phyloP scores from a whole-genome alignment of 176 grass and related monocot species.

The Dactylis glomerata region DNA sequence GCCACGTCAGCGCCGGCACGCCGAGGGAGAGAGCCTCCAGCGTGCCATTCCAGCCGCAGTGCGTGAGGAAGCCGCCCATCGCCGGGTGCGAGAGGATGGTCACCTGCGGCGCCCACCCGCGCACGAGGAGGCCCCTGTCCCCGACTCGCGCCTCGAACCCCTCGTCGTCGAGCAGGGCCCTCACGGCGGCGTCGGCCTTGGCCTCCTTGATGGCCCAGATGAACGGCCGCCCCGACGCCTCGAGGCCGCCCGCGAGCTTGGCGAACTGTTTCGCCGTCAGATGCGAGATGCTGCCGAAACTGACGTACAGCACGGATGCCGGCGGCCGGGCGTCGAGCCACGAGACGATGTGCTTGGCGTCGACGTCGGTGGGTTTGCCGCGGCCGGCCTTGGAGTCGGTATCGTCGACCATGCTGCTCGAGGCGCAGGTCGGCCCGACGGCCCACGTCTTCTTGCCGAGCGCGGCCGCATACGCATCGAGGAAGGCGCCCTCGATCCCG shows the following conservation, averaged over 20 bases:
- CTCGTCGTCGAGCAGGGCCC: slow-evolving; percentile 16
- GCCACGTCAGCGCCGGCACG: slow-evolving; percentile 59
- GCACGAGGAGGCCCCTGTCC: slow-evolving; percentile 43
- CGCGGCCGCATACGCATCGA: slow-evolving; percentile 23
- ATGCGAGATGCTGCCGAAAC: slow-evolving; percentile 41
- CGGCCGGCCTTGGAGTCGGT: background rate
- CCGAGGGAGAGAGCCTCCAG: slow-evolving; percentile 38
- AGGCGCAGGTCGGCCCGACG: slow-evolving; percentile 28
- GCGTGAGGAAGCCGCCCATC: slow-evolving; percentile 48
- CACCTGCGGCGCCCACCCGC: slow-evolving; percentile 72
- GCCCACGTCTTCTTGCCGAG: slow-evolving; percentile 34
- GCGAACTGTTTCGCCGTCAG: slow-evolving; percentile 16
- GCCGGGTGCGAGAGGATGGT: slow-evolving; percentile 47
- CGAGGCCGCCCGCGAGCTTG: slow-evolving; percentile 38
- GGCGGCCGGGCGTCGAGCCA: slow-evolving; percentile 42
- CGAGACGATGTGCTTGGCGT: background rate
- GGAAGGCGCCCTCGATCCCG: slow-evolving; percentile 28
- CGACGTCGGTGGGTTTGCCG: background rate
- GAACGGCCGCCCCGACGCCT: slow-evolving; percentile 26
- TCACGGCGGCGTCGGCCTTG: too few species aligned
- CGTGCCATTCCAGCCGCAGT: slow-evolving; percentile 62
- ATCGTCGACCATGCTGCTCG: background rate
- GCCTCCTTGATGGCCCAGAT: slow-evolving; percentile 48
- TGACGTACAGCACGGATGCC: slow-evolving; percentile 41
- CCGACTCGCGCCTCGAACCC: slow-evolving; percentile 39